Evolutionary conservation across 1,284 basidiomycete species (phyloP), one percentile per base, ranked within the genome.

Genomic region (Trametes hirsuta): DNA sequence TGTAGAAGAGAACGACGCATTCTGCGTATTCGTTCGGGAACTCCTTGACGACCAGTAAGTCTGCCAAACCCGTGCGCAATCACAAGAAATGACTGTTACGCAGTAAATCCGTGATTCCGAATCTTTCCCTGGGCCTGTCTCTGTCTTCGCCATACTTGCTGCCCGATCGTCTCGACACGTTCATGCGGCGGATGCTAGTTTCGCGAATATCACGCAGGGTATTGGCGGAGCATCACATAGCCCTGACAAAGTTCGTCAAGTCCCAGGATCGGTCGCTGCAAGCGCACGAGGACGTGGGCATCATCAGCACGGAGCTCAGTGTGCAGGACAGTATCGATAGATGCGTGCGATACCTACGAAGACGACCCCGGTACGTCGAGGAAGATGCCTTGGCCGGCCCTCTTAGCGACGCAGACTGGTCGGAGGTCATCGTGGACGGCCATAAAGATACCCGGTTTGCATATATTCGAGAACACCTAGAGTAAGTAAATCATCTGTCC

Each of bases 131-230:
- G 6, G 91, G 91, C 10, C 77, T 93, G 40, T 91, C 91, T 8
- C 79, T 94, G 8, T 87, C 91, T 0, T 93, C 93, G 15, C 87
- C 84, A 0, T 87, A 91, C 70, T 82, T 97, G 11, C 79, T 85
- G 0, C 87, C 93, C 0, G 90, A 94, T 56, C 81, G 85, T 53
- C 80, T 97, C 14, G 94, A 97, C 72, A 82, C 90, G 8, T 95
- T 96, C 73, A 94, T 96, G 89, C 85, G 86, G 22, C 85, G 94
- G 25, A 97, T 97, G 95, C 82, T 97, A 9, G 83, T 94, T 47
- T 95, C 94, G 3, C 83, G 95, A 54, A 95, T 97, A 71, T 95
- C 94, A 9, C 83, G 94, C 24, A 85, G 95, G 42, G 94, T 97
- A 30, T 81, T 97, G 34, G 92, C 89, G 1, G 92, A 96, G 71